Conservation (phyloP, 768 basidiomycete genomes). For the Amylocystis lapponica region DNA sequence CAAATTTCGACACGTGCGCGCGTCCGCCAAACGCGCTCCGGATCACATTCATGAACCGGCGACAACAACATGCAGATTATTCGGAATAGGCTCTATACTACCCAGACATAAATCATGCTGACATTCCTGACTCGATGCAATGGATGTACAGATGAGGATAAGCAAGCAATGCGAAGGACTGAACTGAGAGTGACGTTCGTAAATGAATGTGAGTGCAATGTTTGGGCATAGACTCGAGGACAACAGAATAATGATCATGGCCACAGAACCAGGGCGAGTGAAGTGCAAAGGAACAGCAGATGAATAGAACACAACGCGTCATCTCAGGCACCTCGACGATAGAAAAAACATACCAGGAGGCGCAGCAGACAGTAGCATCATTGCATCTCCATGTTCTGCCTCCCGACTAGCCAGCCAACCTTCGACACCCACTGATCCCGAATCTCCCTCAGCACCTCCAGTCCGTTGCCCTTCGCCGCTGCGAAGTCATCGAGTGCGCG, state of each 20-base stretch:
- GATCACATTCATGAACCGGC: not conserved
- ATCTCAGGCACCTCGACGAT: not conserved
- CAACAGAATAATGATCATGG: not conserved
- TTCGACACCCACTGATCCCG: conserved; percentile 65
- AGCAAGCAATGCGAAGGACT: conserved; percentile 5
- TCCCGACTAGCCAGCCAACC: conserved; percentile 75
- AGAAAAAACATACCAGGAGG: conserved; percentile 2
- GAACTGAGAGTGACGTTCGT: not conserved
- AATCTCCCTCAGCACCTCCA: conserved; percentile 37
- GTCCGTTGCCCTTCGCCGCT: conserved; percentile 41
- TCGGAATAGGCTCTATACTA: not conserved
- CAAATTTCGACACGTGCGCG: conserved; percentile 15
- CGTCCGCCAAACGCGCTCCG: not conserved
- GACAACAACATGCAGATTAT: not conserved
- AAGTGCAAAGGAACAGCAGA: not conserved
- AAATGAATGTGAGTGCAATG: not conserved
- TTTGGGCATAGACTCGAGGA: not conserved
- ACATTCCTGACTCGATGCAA: not conserved
- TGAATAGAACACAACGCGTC: not conserved
- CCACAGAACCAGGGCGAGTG: not conserved
- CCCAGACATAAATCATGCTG: not conserved
- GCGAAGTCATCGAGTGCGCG: conserved; percentile 63
- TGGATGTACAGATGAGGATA: conserved; percentile 7
- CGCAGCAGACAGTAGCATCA: conserved; percentile 13
- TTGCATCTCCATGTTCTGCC: conserved; percentile 31